A percentile compares a stretch with the other conserved stretches of the same genome.
Evolutionary conservation across 768 basidiomycete genomes (phyloP).

Genomic region (Rhodocollybia butyracea): DNA sequence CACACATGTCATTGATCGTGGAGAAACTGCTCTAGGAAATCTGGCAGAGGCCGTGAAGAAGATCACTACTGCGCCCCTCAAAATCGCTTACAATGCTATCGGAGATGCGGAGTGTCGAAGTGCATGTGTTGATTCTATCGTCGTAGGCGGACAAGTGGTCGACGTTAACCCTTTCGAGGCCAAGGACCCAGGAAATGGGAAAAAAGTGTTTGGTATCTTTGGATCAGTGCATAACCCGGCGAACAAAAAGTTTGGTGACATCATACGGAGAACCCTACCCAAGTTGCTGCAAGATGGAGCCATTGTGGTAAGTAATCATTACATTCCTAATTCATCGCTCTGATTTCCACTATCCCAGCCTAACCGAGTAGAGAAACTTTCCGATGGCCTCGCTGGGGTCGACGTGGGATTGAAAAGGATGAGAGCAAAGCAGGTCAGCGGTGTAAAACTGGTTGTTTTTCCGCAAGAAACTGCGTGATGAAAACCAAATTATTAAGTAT

Average conservation of each 20-base stretch:
- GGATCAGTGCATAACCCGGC: neutral
- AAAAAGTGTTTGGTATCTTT: neutral
- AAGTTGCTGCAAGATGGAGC: neutral
- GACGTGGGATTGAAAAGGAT: slow-evolving; percentile 3
- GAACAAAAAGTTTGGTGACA: neutral
- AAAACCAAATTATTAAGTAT: neutral
- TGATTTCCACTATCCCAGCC: neutral
- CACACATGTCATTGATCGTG: slow-evolving; percentile 34
- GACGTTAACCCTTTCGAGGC: neutral
- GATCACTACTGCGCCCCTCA: neutral
- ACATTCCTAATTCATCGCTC: neutral
- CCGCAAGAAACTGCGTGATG: neutral
- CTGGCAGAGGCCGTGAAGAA: neutral
- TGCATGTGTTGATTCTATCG: neutral
- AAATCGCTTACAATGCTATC: slow-evolving; percentile 1
- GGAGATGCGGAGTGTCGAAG: neutral
- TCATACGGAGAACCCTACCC: neutral
- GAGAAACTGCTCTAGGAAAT: neutral
- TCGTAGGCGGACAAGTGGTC: slow-evolving; percentile 2
- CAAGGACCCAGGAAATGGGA: neutral
- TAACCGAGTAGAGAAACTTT: slow-evolving; percentile 2
- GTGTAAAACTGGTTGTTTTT: slow-evolving; percentile 4
- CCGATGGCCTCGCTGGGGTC: slow-evolving; percentile 2
- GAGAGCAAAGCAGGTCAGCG: neutral
- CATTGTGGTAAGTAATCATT: neutral